Conservation (phyloP, 2,329 filamentous ascomycete species). For the Cordyceps fumosorosea region DNA sequence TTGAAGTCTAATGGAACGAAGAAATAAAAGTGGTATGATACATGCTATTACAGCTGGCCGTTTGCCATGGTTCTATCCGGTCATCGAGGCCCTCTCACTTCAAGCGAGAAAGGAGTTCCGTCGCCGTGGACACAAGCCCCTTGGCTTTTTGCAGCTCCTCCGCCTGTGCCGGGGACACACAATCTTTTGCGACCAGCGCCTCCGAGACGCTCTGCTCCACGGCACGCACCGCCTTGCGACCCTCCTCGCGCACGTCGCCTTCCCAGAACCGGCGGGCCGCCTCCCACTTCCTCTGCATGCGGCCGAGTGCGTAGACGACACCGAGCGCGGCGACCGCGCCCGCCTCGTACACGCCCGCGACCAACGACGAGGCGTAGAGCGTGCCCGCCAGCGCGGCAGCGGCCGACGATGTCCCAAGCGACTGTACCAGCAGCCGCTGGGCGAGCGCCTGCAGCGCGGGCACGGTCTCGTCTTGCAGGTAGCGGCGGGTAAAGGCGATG, state of each 20-base stretch:
- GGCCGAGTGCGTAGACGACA: constrained; percentile 50
- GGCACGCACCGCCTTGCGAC: constrained; percentile 53
- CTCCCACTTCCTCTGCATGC: constrained; percentile 59
- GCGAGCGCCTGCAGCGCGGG: constrained; percentile 66
- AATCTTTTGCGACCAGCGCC: constrained; percentile 32
- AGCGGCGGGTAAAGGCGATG: constrained; percentile 64
- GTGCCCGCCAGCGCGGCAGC: constrained; percentile 48
- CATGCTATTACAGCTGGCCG: neutral
- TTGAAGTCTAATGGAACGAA: constrained; percentile 2
- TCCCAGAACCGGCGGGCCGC: constrained; percentile 55
- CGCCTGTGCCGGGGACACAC: constrained; percentile 18
- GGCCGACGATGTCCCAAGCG: constrained; percentile 63
- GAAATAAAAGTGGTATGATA: neutral
- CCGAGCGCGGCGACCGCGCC: constrained; percentile 56
- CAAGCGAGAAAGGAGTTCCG: constrained; percentile 41
- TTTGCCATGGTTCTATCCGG: neutral
- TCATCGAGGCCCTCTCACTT: constrained; percentile 28
- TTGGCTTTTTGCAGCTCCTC: constrained; percentile 34
- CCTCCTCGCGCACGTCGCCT: constrained; percentile 60
- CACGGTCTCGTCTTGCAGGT: constrained; percentile 59
- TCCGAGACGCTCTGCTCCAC: constrained; percentile 47
- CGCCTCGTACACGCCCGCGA: constrained; percentile 52
- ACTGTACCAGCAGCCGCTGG: constrained; percentile 68
- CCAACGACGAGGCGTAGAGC: constrained; percentile 49
- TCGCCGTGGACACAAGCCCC: constrained; percentile 41